phyloP scores from a whole-genome alignment of 1,139 yeast species.

The Zygosaccharomyces pseudobailii region DNA sequence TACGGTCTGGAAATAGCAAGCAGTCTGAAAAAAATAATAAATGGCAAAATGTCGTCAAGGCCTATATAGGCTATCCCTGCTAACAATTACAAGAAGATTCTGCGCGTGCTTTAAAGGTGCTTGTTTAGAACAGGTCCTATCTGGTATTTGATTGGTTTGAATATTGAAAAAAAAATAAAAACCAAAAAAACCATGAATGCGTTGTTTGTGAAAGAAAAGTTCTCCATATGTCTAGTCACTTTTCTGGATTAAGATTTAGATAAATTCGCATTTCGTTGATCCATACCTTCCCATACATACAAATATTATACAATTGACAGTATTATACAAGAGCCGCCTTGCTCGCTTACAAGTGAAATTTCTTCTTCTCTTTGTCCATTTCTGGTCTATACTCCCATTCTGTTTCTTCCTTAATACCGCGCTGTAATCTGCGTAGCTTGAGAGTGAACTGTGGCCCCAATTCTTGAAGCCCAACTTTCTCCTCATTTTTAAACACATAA shows the following conservation, averaged over 20 bases:
- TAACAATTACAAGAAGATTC: no score
- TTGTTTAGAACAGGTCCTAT: no score
- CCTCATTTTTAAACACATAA: constrained; percentile 82
- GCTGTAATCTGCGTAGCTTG: constrained; percentile 80
- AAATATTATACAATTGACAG: background rate
- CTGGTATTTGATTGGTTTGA: no score
- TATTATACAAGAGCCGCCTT: background rate
- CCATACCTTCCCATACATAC: background rate
- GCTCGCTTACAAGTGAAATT: constrained; percentile 63
- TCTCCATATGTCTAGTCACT: no score
- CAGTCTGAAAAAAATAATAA: background rate
- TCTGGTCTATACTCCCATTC: constrained; percentile 97
- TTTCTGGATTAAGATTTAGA: background rate
- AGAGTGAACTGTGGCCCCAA: constrained; percentile 95
- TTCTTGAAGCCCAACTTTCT: constrained; percentile 90
- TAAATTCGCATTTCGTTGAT: background rate
- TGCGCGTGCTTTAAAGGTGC: no score
- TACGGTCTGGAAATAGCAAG: background rate
- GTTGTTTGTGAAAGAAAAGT: no score
- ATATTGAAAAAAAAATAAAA: no score
- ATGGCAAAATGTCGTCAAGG: no score
- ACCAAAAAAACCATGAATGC: no score
- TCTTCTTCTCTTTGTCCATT: constrained; percentile 93
- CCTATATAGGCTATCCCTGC: no score
- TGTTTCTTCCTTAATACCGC: constrained; percentile 84